These are phyloP conservation scores for Candida boleticola DNA, from an alignment of 805 yeast species.

Conservation along the genomic window DNA sequence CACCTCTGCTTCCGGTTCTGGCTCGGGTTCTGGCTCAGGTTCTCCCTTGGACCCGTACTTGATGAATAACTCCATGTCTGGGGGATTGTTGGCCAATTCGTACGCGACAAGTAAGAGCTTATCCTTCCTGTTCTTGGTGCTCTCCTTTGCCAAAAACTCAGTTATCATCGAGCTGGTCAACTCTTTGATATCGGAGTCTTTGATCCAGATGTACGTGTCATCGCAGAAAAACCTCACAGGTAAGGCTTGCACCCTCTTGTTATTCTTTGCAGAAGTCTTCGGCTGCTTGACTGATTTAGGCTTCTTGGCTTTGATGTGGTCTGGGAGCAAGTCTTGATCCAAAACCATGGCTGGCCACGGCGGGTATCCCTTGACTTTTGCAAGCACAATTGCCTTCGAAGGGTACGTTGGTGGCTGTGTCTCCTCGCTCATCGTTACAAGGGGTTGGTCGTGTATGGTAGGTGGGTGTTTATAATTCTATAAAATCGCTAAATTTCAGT, in stretches of 20 bases:
- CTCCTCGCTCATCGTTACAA: not conserved
- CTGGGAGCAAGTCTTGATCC: conserved; percentile 59
- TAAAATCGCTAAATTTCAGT: no score
- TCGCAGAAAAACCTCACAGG: conserved; percentile 73
- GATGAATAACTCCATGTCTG: conserved; percentile 40
- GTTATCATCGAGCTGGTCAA: conserved; percentile 44
- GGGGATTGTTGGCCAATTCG: conserved; percentile 48
- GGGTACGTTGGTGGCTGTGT: not conserved
- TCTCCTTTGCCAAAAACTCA: conserved; percentile 25
- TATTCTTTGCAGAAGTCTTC: conserved; percentile 15
- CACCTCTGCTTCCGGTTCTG: conserved; percentile 16
- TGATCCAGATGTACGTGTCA: conserved; percentile 70
- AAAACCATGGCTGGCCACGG: conserved; percentile 90
- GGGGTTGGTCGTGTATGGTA: no score
- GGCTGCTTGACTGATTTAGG: conserved; percentile 43
- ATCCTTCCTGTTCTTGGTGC: conserved; percentile 36
- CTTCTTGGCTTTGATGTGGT: conserved; percentile 45
- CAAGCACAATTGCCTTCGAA: conserved; percentile 44
- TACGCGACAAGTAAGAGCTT: conserved; percentile 50
- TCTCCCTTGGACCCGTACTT: conserved; percentile 42
- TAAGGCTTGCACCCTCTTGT: conserved; percentile 16
- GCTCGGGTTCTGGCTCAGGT: conserved; percentile 27
- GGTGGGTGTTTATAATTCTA: no score
- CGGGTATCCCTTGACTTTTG: conserved; percentile 83
- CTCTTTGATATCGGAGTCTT: conserved; percentile 47